These are phyloP conservation scores for Capsella rubella DNA, from an alignment of 441 rosid genomes.

Conservation along the genomic window DNA sequence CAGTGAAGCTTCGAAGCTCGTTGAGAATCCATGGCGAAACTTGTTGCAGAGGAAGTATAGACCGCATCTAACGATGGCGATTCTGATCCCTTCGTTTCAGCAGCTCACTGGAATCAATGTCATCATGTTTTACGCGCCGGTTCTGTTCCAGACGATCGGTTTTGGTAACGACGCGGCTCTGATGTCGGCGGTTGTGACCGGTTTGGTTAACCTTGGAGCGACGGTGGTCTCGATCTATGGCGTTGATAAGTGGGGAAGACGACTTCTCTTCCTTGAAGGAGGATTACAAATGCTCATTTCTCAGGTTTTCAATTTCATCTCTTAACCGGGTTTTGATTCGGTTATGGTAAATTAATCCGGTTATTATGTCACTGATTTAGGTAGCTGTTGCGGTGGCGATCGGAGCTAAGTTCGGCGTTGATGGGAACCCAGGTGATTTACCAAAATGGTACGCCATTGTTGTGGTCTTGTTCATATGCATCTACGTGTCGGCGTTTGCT, in stretches of 20 bases:
- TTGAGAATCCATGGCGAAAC: constrained; percentile 77
- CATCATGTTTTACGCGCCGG: constrained; percentile 92
- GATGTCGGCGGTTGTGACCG: constrained; percentile 88
- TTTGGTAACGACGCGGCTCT: constrained; percentile 68
- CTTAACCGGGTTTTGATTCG: neutral
- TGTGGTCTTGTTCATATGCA: constrained; percentile 85
- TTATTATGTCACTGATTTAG: constrained; percentile 38
- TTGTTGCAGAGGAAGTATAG: constrained; percentile 70
- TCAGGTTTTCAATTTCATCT: constrained; percentile 52
- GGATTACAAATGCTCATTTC: constrained; percentile 82
- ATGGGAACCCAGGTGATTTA: constrained; percentile 65
- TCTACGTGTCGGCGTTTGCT: constrained; percentile 81
- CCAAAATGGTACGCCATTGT: constrained; percentile 80
- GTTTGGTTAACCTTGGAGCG: constrained; percentile 66
- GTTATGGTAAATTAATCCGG: neutral
- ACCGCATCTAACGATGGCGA: constrained; percentile 78
- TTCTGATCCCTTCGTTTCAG: constrained; percentile 82
- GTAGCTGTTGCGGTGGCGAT: constrained; percentile 67
- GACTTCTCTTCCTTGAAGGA: constrained; percentile 81
- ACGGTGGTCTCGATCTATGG: constrained; percentile 78
- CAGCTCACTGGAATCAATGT: constrained; percentile 88
- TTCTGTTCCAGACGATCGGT: constrained; percentile 78
- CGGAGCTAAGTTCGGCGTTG: constrained; percentile 72
- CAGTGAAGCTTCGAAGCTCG: constrained; percentile 66
- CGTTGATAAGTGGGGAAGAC: constrained; percentile 87